These are phyloP conservation scores for Cyberlindnera bimundalis DNA, from an alignment of 805 yeast genomes.

Conservation along the genomic window DNA sequence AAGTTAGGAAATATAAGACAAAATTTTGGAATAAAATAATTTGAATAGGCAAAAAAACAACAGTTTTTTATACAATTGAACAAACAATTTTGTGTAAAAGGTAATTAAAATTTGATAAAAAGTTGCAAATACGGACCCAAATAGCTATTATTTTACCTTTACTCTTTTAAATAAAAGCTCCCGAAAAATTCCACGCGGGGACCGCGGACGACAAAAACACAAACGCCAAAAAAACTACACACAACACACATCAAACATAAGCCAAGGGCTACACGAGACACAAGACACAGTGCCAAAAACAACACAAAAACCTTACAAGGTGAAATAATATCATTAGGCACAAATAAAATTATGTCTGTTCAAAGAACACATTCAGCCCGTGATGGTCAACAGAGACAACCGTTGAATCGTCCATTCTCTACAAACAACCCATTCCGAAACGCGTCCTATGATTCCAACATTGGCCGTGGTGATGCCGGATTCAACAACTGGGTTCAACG, in stretches of 20 bases:
- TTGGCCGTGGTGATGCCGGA: slow-evolving; percentile 28
- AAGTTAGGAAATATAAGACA: too few relatives aligned
- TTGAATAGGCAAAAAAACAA: too few relatives aligned
- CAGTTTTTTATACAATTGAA: too few relatives aligned
- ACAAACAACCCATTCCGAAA: slow-evolving; percentile 73
- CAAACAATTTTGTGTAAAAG: too few relatives aligned
- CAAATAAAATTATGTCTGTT: slow-evolving; percentile 13
- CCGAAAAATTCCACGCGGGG: slow-evolving; percentile 2
- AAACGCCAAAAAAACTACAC: slow-evolving; percentile 2
- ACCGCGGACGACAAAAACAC: not conserved
- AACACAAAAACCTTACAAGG: not conserved
- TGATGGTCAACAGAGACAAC: slow-evolving; percentile 4
- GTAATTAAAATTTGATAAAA: too few relatives aligned
- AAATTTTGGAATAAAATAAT: too few relatives aligned
- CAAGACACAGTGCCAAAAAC: not conserved
- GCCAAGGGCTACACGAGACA: too few relatives aligned
- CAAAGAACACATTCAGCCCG: slow-evolving; percentile 19
- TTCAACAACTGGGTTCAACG: slow-evolving; percentile 60
- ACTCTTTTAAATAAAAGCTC: not conserved
- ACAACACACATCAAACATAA: not conserved
- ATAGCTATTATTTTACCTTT: not conserved
- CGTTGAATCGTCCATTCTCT: slow-evolving; percentile 42
- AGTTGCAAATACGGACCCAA: too few relatives aligned
- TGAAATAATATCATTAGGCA: too few relatives aligned
- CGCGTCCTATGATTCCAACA: slow-evolving; percentile 33